Percentiles rank a stretch among this genome's conserved stretches.
Conservation (phyloP, 352 stramenopile genomes). For the Phytophthora sansomeana region DNA sequence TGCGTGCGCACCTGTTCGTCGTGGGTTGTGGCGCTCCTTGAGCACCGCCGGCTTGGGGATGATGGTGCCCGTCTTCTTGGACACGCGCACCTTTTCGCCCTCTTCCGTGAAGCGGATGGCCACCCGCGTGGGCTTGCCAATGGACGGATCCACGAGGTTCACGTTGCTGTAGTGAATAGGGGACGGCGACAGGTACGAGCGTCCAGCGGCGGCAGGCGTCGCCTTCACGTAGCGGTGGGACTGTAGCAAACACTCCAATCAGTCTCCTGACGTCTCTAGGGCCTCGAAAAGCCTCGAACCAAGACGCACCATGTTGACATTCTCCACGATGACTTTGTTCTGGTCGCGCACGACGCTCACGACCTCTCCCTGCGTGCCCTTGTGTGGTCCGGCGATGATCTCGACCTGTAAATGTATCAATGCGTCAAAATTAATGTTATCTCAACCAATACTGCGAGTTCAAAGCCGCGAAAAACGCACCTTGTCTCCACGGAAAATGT, state of each 20-base stretch:
- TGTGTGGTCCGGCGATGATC: slow-evolving; percentile 83
- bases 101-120: slow-evolving; percentile 91
- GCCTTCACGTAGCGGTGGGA: slow-evolving; percentile 85
- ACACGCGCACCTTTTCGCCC: slow-evolving; percentile 95
- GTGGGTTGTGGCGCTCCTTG: slow-evolving; percentile 85
- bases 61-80: slow-evolving; percentile 95
- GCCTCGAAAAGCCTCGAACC: background rate
- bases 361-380: slow-evolving; percentile 82
- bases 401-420: slow-evolving; percentile 64
- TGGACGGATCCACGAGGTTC: slow-evolving; percentile 84
- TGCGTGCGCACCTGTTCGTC: slow-evolving; percentile 82
- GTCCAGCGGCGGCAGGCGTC: slow-evolving; percentile 68
- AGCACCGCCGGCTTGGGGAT: slow-evolving; percentile 95
- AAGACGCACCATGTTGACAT: slow-evolving; percentile 85
- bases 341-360: slow-evolving; percentile 77
- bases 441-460: background rate
- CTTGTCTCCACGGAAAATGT: slow-evolving; percentile 81
- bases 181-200: slow-evolving; percentile 82
- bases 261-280: background rate
- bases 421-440: slow-evolving; percentile 1
- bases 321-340: slow-evolving; percentile 87
- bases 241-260: slow-evolving; percentile 22
- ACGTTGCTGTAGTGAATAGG: slow-evolving; percentile 91
- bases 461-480: slow-evolving; percentile 36
- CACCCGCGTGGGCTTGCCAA: slow-evolving; percentile 80